phyloP scores from a whole-genome alignment of 225 moss, liverwort and hornwort genomes.

The Thuidium tamariscinum region DNA sequence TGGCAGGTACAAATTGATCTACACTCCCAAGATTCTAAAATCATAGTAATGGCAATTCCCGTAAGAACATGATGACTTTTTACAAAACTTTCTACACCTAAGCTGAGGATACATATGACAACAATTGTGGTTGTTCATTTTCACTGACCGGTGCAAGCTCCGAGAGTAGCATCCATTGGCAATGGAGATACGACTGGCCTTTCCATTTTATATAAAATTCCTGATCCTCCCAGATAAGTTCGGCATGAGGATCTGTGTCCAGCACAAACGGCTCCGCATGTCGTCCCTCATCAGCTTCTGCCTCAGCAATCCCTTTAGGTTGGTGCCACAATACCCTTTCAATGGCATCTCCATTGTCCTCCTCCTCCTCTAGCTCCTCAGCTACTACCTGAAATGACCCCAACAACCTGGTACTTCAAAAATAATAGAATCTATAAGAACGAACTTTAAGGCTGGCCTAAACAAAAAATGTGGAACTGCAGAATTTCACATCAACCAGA shows the following conservation, averaged over 20 bases:
- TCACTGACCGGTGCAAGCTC: slow-evolving; percentile 75
- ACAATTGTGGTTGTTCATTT: not conserved
- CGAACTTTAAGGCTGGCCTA: not conserved
- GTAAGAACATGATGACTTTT: not conserved
- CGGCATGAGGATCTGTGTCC: slow-evolving; percentile 80
- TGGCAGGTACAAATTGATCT: not conserved
- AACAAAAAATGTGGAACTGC: not conserved
- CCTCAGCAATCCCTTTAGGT: slow-evolving; percentile 89
- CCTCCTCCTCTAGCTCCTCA: slow-evolving; percentile 89
- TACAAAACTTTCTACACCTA: not conserved
- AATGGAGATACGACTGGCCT: slow-evolving; percentile 98
- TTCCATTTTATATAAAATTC: slow-evolving; percentile 99
- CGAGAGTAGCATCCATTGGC: slow-evolving; percentile 86
- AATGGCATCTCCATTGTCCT: slow-evolving; percentile 92
- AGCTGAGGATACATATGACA: not conserved
- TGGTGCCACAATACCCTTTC: slow-evolving; percentile 98
- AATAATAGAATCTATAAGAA: slow-evolving; percentile 11
- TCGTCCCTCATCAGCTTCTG: slow-evolving; percentile 86
- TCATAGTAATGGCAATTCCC: not conserved
- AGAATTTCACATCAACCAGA: not conserved
- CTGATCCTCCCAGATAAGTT: slow-evolving; percentile 87
- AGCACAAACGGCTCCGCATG: slow-evolving; percentile 93
- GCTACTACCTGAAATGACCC: slow-evolving; percentile 53
- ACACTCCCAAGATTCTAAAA: not conserved
- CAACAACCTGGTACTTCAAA: slow-evolving; percentile 24